These are phyloP conservation scores for Nakataea oryzae DNA, from an alignment of 2,329 filamentous ascomycete species.

Conservation along the genomic window DNA sequence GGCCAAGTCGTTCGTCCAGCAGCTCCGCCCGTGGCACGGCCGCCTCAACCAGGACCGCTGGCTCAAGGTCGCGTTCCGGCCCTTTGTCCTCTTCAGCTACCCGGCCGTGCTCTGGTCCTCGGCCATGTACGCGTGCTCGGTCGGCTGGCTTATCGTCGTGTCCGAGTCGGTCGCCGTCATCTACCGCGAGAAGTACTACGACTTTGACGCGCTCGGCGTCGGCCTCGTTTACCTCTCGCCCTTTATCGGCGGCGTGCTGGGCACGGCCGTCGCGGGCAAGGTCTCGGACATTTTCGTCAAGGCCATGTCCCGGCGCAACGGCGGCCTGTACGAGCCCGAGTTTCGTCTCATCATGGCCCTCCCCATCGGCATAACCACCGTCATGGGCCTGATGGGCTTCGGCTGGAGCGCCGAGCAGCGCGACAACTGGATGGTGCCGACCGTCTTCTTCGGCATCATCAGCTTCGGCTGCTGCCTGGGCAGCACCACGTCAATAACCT, in stretches of 20 bases:
- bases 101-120: constrained; percentile 85
- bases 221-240: constrained; percentile 85
- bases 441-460: constrained; percentile 83
- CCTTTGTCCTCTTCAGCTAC: constrained; percentile 80
- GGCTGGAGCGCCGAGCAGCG: constrained; percentile 77
- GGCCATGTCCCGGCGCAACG: constrained; percentile 71
- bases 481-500: constrained; percentile 85
- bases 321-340: constrained; percentile 91
- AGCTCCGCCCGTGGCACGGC: constrained; percentile 68
- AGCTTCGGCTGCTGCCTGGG: constrained; percentile 88
- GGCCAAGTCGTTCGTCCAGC: constrained; percentile 61
- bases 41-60: constrained; percentile 70
- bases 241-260: constrained; percentile 78
- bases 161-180: constrained; percentile 79
- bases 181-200: constrained; percentile 63
- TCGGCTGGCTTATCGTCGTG: constrained; percentile 92
- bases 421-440: constrained; percentile 87
- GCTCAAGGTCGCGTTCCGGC: constrained; percentile 66
- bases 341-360: constrained; percentile 82
- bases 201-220: constrained; percentile 70
- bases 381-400: constrained; percentile 85
- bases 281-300: constrained; percentile 73
- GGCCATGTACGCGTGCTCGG: constrained; percentile 72
- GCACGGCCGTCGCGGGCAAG: constrained; percentile 84
- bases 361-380: constrained; percentile 68